These are phyloP conservation scores for Phaeosphaeriaceae sp. DNA, from an alignment of 2,329 filamentous ascomycete species.

Conservation along the genomic window DNA sequence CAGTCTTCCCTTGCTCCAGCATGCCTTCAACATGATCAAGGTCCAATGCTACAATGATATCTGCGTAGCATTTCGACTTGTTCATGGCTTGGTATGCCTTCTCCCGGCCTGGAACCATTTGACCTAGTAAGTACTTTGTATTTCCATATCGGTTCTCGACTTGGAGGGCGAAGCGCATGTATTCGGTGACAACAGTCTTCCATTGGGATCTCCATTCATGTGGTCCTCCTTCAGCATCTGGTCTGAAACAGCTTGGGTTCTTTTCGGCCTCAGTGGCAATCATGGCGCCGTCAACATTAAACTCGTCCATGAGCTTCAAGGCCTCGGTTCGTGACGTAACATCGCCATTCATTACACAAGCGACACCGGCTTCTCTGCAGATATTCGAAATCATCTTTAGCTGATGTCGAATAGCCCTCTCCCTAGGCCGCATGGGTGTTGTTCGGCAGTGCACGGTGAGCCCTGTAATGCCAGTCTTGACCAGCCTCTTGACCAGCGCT, in stretches of 20 bases:
- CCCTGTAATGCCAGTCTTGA: constrained; percentile 86
- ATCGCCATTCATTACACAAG: constrained; percentile 95
- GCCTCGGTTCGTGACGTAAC: constrained; percentile 78
- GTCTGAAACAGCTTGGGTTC: constrained; percentile 86
- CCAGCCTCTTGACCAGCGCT: constrained; percentile 76
- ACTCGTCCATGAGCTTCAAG: constrained; percentile 73
- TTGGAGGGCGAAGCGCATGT: constrained; percentile 74
- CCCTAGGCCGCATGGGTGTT: constrained; percentile 90
- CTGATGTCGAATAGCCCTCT: constrained; percentile 85
- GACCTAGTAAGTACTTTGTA: constrained; percentile 87
- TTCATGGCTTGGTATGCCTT: constrained; percentile 67
- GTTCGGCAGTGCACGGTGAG: constrained; percentile 96
- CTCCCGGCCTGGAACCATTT: constrained; percentile 84
- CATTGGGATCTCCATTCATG: constrained; percentile 65
- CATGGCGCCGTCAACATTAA: constrained; percentile 92
- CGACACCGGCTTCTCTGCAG: constrained; percentile 84
- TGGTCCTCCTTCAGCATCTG: constrained; percentile 69
- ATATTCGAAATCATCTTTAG: constrained; percentile 81
- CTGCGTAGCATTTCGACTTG: constrained; percentile 72
- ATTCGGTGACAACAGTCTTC: constrained; percentile 77
- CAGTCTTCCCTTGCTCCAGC: constrained; percentile 65
- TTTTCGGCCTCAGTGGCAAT: constrained; percentile 92
- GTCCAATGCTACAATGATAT: constrained; percentile 69
- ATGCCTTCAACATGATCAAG: constrained; percentile 70
- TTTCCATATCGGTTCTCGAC: constrained; percentile 89